Base-by-base conservation (phyloP, 1,284 basidiomycete genomes). In the Grifola frondosa region DNA sequence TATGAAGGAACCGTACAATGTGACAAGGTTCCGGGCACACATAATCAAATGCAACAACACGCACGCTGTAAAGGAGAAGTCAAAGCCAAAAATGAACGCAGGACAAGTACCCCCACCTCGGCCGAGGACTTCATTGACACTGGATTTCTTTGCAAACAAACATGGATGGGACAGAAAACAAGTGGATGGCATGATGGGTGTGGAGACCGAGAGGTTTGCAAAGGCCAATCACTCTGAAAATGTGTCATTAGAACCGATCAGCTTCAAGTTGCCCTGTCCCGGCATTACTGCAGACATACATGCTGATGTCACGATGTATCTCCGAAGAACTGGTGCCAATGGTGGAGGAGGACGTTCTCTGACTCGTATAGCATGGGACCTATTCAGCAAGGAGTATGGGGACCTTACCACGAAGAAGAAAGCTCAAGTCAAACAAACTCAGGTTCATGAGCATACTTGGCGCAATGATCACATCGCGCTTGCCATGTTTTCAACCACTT, bases 1-100 rank as follows among this genome's bases (percentile, higher is more conserved):
- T 1, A 45, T 40, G 38, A 40, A 39, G 21, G 38, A 25, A n/a
- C 32, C 44, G 1, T 45, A 45, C 34, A 30, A 20, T 12, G 3
- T 11, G 0, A n/a, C 8, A 1, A 31, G 37, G 19, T 45, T 45
- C 29, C 21, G 16, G 3, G 15, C 17, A 2, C 41, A 42, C 17
- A 29, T 31, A 13, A 8, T 28, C 8, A 30, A 16, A 13, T 22
- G 29, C 15, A 26, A 20, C 30, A 26, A 7, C n/a, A 16, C 32
- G 32, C 20, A 16, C 20, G 10, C 32, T 21, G 17, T 8, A n/a
- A 11, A 9, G 32, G 7, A 21, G 32, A 21, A 21, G 20, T n/a
- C 17, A 6, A 20, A 9, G 23, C 8, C 19, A n/a, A 34, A 17
- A 11, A 34, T n/a, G n/a, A n/a, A n/a, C n/a, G n/a, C n/a, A n/a